phyloP scores from a whole-genome alignment of 2,329 filamentous ascomycete genomes.

The Ambrosiella beaveri region DNA sequence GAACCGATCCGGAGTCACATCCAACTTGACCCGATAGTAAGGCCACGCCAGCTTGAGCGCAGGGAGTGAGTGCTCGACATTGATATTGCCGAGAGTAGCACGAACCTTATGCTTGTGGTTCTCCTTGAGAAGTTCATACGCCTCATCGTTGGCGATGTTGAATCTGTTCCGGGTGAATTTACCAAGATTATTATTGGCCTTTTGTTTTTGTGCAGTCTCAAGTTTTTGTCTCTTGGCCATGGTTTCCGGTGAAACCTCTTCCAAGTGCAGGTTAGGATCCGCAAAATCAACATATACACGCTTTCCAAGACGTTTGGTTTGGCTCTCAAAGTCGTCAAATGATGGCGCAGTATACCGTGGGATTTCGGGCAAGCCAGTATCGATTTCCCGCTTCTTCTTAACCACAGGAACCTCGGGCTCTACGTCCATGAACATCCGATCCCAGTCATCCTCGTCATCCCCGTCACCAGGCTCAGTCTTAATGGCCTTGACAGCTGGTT shows the following conservation, averaged over 20 bases:
- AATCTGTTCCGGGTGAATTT: slow-evolving; percentile 66
- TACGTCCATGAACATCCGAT: slow-evolving; percentile 39
- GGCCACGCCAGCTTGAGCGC: slow-evolving; percentile 85
- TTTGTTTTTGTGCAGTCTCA: slow-evolving; percentile 44
- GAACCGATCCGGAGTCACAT: slow-evolving; percentile 59
- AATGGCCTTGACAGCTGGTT: background rate
- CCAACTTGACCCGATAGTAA: slow-evolving; percentile 80
- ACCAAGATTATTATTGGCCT: slow-evolving; percentile 50
- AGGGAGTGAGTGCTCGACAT: slow-evolving; percentile 88
- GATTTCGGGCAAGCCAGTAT: slow-evolving; percentile 40
- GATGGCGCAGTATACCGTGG: slow-evolving; percentile 47
- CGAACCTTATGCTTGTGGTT: slow-evolving; percentile 94
- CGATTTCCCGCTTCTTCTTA: slow-evolving; percentile 51
- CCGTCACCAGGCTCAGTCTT: slow-evolving; percentile 14
- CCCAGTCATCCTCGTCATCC: slow-evolving; percentile 44
- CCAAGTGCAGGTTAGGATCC: slow-evolving; percentile 72
- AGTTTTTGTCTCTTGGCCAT: slow-evolving; percentile 41
- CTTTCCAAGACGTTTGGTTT: slow-evolving; percentile 56
- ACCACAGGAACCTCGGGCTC: slow-evolving; percentile 27
- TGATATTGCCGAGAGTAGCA: slow-evolving; percentile 74
- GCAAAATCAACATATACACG: slow-evolving; percentile 71
- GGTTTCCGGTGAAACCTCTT: slow-evolving; percentile 51
- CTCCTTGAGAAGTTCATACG: slow-evolving; percentile 88
- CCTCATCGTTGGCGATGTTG: slow-evolving; percentile 91
- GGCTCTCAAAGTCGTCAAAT: slow-evolving; percentile 64